Conservation (phyloP, 768 basidiomycete species). For the Amanita inopinata region DNA sequence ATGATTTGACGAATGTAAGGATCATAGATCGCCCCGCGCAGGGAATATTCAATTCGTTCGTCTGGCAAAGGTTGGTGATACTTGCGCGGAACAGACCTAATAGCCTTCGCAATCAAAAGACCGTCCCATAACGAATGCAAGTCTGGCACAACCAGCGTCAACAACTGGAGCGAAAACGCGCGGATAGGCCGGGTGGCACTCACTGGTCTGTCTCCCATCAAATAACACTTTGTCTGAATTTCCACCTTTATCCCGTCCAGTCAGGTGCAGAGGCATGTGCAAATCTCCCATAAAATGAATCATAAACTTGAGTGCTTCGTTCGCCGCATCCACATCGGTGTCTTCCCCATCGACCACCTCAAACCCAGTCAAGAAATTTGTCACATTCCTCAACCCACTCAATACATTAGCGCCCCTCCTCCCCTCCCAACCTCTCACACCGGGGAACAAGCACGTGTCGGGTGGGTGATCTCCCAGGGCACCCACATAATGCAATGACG, state of each 20-base stretch:
- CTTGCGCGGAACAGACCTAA: slow-evolving; percentile 64
- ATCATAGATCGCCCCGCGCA: slow-evolving; percentile 80
- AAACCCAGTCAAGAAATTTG: slow-evolving; percentile 32
- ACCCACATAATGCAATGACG: slow-evolving; percentile 65
- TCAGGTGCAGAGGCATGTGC: slow-evolving; percentile 90
- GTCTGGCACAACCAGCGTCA: slow-evolving; percentile 30
- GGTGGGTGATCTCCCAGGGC: slow-evolving; percentile 71
- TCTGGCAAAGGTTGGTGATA: slow-evolving; percentile 70
- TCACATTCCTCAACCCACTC: slow-evolving; percentile 70
- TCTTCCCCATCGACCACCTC: slow-evolving; percentile 32
- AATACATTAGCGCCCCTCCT: slow-evolving; percentile 52
- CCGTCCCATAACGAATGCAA: slow-evolving; percentile 87
- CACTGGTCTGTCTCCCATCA: slow-evolving; percentile 63
- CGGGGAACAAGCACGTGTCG: slow-evolving; percentile 68
- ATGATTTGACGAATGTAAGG: slow-evolving; percentile 80
- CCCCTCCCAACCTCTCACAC: slow-evolving; percentile 64
- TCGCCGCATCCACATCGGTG: slow-evolving; percentile 28
- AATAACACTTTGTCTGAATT: slow-evolving; percentile 72
- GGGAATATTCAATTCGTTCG: slow-evolving; percentile 49
- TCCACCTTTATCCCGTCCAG: slow-evolving; percentile 80
- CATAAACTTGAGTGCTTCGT: slow-evolving; percentile 85
- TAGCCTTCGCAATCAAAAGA: slow-evolving; percentile 70
- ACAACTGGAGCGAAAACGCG: background rate
- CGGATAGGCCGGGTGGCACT: slow-evolving; percentile 15
- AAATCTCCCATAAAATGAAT: slow-evolving; percentile 91